Evolutionary conservation across 139 green algal genomes (phyloP).

Genomic region (Ostreobium quekettii): DNA sequence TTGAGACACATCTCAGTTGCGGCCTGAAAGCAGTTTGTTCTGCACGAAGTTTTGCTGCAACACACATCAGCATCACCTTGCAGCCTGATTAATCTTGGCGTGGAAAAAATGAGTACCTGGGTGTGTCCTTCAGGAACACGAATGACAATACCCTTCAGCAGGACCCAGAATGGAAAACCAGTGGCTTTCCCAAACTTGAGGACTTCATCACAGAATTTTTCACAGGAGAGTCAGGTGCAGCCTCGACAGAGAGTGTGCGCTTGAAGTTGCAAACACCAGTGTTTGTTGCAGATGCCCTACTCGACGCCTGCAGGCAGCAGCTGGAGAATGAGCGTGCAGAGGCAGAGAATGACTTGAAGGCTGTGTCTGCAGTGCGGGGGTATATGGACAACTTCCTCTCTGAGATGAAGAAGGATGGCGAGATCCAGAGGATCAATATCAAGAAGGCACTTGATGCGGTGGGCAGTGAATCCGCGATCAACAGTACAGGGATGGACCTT

Average conservation of each 20-base stretch:
- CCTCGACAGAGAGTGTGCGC: slow-evolving; percentile 61
- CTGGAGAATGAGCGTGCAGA: slow-evolving; percentile 38
- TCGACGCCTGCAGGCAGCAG: slow-evolving; percentile 49
- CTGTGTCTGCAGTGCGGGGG: slow-evolving; percentile 40
- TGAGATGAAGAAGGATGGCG: slow-evolving; percentile 70
- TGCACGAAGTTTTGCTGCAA: too few relatives aligned
- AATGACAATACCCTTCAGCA: too few relatives aligned
- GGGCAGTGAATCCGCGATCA: not conserved
- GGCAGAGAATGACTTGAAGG: slow-evolving; percentile 31
- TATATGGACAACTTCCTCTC: slow-evolving; percentile 62
- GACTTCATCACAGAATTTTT: slow-evolving; percentile 75
- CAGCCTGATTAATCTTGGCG: too few relatives aligned
- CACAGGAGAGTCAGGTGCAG: slow-evolving; percentile 24
- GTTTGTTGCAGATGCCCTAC: slow-evolving; percentile 71
- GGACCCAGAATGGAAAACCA: slow-evolving; percentile 15
- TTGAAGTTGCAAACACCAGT: slow-evolving; percentile 93
- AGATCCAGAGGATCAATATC: slow-evolving; percentile 46
- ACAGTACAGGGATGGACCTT: not conserved
- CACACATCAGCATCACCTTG: too few relatives aligned
- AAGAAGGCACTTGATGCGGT: slow-evolving; percentile 31
- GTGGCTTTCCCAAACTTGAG: slow-evolving; percentile 60
- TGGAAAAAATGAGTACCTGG: too few relatives aligned
- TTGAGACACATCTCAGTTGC: too few relatives aligned
- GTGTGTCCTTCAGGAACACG: too few relatives aligned
- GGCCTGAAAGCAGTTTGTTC: too few relatives aligned